phyloP scores from a whole-genome alignment of 108 stramenopile species.

The Skeletonema potamos region DNA sequence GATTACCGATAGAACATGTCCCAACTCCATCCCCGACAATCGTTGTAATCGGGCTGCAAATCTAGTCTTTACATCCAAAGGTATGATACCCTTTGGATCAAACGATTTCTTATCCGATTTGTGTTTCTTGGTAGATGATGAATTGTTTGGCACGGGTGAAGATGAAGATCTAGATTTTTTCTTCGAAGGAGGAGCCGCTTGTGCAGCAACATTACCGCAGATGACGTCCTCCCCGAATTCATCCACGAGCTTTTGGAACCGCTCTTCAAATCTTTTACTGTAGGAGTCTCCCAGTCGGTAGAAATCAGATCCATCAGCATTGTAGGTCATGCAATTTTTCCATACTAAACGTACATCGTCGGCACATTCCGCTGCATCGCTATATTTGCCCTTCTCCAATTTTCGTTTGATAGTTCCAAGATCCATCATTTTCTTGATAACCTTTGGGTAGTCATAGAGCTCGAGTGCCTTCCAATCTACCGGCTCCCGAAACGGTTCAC shows the following conservation, averaged over 20 bases:
- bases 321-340: constrained; percentile 96
- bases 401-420: constrained; percentile 91
- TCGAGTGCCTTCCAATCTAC: constrained; percentile 94
- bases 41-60: constrained; percentile 84
- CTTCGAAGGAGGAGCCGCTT: background rate
- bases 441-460: constrained; percentile 92
- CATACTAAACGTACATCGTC: constrained; percentile 95
- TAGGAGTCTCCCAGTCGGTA: constrained; percentile 83
- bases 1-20: constrained; percentile 75
- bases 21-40: constrained; percentile 84
- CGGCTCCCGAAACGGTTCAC: constrained; percentile 89
- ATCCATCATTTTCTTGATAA: constrained; percentile 95
- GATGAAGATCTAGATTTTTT: background rate
- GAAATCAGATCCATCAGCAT: constrained; percentile 89
- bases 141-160: constrained; percentile 9
- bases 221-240: constrained; percentile 59
- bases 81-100: constrained; percentile 21
- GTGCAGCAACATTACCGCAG: constrained; percentile 17
- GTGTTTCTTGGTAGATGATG: constrained; percentile 10
- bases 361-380: constrained; percentile 69
- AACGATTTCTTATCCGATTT: constrained; percentile 3
- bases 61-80: constrained; percentile 76
- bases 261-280: constrained; percentile 83
- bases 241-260: constrained; percentile 71
- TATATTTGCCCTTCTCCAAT: constrained; percentile 81